These are phyloP conservation scores for Cucurbita maxima DNA, from an alignment of 306 rosid genomes.

Conservation along the genomic window DNA sequence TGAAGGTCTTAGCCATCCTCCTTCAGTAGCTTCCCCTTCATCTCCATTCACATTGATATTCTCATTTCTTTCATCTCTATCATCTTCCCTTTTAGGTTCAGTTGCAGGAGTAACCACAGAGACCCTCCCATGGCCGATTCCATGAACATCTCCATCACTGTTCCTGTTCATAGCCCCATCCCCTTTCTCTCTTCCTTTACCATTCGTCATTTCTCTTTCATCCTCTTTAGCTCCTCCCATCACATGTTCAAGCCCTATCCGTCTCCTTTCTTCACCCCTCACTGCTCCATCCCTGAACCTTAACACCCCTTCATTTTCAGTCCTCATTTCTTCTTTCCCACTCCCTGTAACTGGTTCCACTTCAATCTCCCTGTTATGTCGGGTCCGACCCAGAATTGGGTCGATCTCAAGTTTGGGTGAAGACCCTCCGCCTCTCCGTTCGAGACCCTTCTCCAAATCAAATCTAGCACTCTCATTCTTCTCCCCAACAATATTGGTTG, in stretches of 20 bases:
- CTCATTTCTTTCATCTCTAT: constrained; percentile 20
- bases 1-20: constrained; percentile 32
- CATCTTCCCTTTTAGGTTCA: constrained; percentile 29
- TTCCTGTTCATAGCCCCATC: constrained; percentile 11
- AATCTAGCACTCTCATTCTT: constrained; percentile 31
- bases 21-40: constrained; percentile 27
- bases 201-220: constrained; percentile 27
- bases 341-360: constrained; percentile 32
- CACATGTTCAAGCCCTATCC: constrained; percentile 23
- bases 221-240: constrained; percentile 19
- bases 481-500: constrained; percentile 39
- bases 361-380: constrained; percentile 34
- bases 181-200: constrained; percentile 14
- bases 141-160: constrained; percentile 14
- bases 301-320: constrained; percentile 21
- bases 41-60: constrained; percentile 21
- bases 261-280: constrained; percentile 24
- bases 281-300: constrained; percentile 19
- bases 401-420: constrained; percentile 82
- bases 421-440: constrained; percentile 34
- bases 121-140: constrained; percentile 20
- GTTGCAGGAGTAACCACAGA: constrained; percentile 21
- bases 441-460: constrained; percentile 36
- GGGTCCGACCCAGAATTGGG: constrained; percentile 57
- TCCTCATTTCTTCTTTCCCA: constrained; percentile 20